Percentiles rank a stretch among this genome's conserved stretches.
These are phyloP conservation scores for Pichia deserticola DNA, from an alignment of 805 yeast genomes.

Conservation along the genomic window DNA sequence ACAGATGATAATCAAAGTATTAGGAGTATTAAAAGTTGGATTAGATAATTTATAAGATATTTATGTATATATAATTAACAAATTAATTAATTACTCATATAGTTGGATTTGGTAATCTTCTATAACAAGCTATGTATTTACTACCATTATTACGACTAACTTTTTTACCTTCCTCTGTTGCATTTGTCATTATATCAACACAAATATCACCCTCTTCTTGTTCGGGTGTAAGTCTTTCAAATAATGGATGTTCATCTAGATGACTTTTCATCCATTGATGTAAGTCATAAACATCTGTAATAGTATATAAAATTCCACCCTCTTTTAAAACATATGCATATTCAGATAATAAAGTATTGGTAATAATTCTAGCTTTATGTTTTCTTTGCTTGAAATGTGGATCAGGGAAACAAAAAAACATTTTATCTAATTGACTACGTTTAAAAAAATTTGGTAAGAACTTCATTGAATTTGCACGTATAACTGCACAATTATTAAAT, in stretches of 20 bases:
- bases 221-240: conserved; percentile 67
- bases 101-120: conserved; percentile 57
- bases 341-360: conserved; percentile 81
- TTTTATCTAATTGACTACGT: conserved; percentile 75
- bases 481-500: conserved; percentile 80
- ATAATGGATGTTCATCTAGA: conserved; percentile 83
- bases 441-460: conserved; percentile 89
- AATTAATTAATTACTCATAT: conserved; percentile 8
- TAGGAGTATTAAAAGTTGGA: conserved; percentile 30
- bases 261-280: conserved; percentile 97
- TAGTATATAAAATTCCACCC: conserved; percentile 86
- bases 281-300: conserved; percentile 89
- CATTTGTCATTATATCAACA: conserved; percentile 77
- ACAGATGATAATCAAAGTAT: conserved; percentile 29
- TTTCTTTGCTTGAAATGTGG: conserved; percentile 97
- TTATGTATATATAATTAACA: too few relatives aligned
- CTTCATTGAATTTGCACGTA: conserved; percentile 96
- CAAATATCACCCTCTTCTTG: conserved; percentile 80
- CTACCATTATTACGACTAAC: conserved; percentile 84
- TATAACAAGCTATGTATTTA: conserved; percentile 84
- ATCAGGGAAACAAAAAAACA: conserved; percentile 99
- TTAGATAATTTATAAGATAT: not conserved
- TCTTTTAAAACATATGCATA: conserved; percentile 85
- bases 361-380: conserved; percentile 93
- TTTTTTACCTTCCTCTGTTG: conserved; percentile 98